These are phyloP conservation scores for Isoetes taiwanensis DNA, from an alignment of 75 land plant species.

Conservation along the genomic window DNA sequence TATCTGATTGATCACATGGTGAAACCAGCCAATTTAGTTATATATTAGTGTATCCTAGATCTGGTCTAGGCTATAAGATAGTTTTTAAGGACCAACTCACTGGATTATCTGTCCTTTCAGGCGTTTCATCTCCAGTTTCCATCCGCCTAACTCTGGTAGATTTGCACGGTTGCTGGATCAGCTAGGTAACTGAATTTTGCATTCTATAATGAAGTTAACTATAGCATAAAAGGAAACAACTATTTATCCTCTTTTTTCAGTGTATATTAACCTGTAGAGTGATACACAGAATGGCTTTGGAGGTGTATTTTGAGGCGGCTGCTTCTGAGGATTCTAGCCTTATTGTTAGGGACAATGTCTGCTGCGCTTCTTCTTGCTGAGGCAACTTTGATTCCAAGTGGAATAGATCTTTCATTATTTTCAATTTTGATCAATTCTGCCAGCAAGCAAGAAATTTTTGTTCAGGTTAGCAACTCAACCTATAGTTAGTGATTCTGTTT, in stretches of 20 bases:
- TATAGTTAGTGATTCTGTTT: neutral
- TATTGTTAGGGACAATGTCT: constrained; percentile 64
- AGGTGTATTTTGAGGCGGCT: constrained; percentile 63
- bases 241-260: neutral
- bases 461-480: constrained; percentile 52
- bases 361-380: constrained; percentile 88
- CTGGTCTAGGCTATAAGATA: neutral
- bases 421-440: constrained; percentile 69
- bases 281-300: constrained; percentile 78
- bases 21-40: neutral
- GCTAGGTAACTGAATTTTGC: constrained; percentile 35
- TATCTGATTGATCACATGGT: neutral
- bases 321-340: constrained; percentile 50
- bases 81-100: neutral
- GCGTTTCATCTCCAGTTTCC: constrained; percentile 71
- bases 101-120: constrained; percentile 28
- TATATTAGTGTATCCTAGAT: neutral
- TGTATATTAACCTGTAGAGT: neutral
- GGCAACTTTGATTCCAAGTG: constrained; percentile 67
- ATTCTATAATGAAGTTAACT: too few species aligned
- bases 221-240: neutral
- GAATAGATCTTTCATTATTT: constrained; percentile 80
- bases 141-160: constrained; percentile 43
- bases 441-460: constrained; percentile 60
- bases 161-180: constrained; percentile 48